Conservation (phyloP, 2,329 filamentous ascomycete species). For the Cladophialophora carrionii region DNA sequence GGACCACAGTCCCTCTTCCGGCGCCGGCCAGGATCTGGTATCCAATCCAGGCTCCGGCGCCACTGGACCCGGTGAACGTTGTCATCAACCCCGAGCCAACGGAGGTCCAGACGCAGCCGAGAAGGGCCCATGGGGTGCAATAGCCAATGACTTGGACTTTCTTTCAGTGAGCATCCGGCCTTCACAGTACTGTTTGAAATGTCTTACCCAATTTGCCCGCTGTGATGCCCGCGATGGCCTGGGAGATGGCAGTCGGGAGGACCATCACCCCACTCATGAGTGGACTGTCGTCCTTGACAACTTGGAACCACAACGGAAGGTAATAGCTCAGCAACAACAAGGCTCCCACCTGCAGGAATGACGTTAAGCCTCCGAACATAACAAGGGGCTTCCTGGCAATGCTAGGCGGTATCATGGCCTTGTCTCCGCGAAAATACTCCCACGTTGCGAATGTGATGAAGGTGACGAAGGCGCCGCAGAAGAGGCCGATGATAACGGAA, state of each 20-base stretch:
- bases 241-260: conserved; percentile 36
- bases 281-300: conserved; percentile 37
- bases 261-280: conserved; percentile 37
- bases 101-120: conserved; percentile 36
- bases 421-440: conserved; percentile 35
- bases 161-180: neutral
- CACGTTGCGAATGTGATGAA: conserved; percentile 42
- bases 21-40: conserved; percentile 41
- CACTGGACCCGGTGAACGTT: conserved; percentile 37
- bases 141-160: conserved; percentile 37
- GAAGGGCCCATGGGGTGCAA: conserved; percentile 38
- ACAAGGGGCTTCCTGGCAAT: conserved; percentile 36
- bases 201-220: conserved; percentile 30
- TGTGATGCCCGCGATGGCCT: conserved; percentile 29
- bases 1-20: conserved; percentile 38
- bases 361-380: conserved; percentile 29
- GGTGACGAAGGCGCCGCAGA: conserved; percentile 41
- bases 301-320: conserved; percentile 41
- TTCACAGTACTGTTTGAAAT: neutral
- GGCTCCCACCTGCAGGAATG: conserved; percentile 33
- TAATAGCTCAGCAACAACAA: conserved; percentile 38
- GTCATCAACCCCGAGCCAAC: conserved; percentile 40
- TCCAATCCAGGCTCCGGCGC: conserved; percentile 41
- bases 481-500: conserved; percentile 45
- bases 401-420: conserved; percentile 38